Evolutionary conservation across 2,329 filamentous ascomycete species (phyloP), one percentile per base, ranked within the genome.

Genomic region (Pseudocercospora fuligena): DNA sequence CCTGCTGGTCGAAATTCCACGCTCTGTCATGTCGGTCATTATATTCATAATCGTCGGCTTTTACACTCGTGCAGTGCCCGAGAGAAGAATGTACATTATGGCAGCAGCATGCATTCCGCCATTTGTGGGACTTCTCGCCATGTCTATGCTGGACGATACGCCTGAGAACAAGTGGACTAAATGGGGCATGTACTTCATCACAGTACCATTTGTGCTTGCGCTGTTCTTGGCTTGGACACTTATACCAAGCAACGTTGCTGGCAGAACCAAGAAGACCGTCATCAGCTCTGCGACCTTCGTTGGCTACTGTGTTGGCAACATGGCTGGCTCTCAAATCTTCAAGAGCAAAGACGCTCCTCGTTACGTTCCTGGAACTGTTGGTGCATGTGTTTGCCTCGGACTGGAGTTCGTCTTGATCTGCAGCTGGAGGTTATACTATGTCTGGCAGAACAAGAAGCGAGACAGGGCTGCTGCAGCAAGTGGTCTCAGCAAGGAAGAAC

Each of bases 401-500:
- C 54, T 74, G 4, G 70, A 76, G 25, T 75, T 73, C 49, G 68
- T 80, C 5, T 70, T 82, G 0, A 77, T 84, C 1, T 59, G 77
- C 9, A 43, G 66, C 0, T 84, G 82, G 82, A 75, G 81, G 6
- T 12, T 77, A 0, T 77, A 81, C 6, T 79, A 83, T 49, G 76
- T 81, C 21, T 74, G 77, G 68, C 74, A 82, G 27, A 84, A 84
- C 66, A 74, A 72, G 27, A 66, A 67, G 16, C 65, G 75, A 12
- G 73, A 76, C 12, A 65, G 54, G 31, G 68, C 64, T 21, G 73
- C 73, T 2, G 68, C 57, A 23, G 69, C 68, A 29, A 75, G 72
- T 66, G 72, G 73, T 3, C 23, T 75, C 5, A 68, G 49, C 36
- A 88, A 87, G 47, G 88, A 82, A 1, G 90, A 89, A 1, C 89